phyloP scores from a whole-genome alignment of 73 alveolate species.

The Uronychia binucleata region DNA sequence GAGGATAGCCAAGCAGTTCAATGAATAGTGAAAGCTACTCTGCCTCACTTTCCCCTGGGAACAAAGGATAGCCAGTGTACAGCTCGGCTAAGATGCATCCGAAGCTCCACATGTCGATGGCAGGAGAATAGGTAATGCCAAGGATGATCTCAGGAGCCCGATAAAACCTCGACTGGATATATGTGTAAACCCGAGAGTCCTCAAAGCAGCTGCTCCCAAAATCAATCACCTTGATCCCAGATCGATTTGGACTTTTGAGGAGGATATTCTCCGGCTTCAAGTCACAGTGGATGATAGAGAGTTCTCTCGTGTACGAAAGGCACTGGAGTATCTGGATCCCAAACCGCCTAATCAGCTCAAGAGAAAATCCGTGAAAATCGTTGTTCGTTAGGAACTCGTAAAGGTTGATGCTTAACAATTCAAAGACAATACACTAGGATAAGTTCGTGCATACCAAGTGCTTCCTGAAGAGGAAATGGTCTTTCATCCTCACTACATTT shows the following conservation, averaged over 20 bases:
- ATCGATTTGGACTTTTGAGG: constrained; percentile 49
- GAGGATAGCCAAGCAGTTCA: constrained; percentile 76
- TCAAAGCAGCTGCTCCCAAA: constrained; percentile 88
- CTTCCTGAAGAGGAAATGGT: constrained; percentile 50
- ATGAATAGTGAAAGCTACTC: constrained; percentile 65
- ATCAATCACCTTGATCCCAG: constrained; percentile 83
- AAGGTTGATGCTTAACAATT: constrained; percentile 53
- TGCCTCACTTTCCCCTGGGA: constrained; percentile 77
- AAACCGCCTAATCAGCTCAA: constrained; percentile 38
- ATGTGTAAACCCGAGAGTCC: constrained; percentile 76
- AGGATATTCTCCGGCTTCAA: constrained; percentile 92
- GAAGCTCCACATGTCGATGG: constrained; percentile 80
- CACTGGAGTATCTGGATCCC: constrained; percentile 57
- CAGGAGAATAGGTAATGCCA: constrained; percentile 67
- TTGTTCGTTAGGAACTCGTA: constrained; percentile 44
- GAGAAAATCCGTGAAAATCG: constrained; percentile 54
- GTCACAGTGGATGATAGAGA: constrained; percentile 84
- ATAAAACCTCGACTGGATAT: constrained; percentile 75
- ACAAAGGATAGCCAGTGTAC: constrained; percentile 74
- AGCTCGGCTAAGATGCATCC: constrained; percentile 82
- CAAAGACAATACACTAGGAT: constrained; percentile 45
- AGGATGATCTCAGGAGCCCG: constrained; percentile 83
- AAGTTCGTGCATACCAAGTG: constrained; percentile 9
- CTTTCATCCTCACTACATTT: constrained; percentile 48
- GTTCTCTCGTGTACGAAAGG: constrained; percentile 37